Evolutionary conservation across 495 filamentous ascomycete species (phyloP).

Genomic region (Penicillium paxilli): DNA sequence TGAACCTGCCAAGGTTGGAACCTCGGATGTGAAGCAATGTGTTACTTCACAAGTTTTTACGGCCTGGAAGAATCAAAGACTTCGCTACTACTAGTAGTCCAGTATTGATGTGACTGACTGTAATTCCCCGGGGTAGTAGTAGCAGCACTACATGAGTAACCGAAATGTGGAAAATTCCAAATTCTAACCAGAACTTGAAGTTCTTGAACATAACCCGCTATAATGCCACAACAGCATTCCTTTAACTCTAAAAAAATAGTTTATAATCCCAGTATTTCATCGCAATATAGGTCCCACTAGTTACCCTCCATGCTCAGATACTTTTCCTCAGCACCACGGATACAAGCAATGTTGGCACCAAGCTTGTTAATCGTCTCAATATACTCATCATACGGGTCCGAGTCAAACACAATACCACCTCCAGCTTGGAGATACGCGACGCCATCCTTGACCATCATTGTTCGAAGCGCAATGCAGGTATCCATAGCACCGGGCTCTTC

Average conservation of each 20-base stretch:
- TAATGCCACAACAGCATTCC: background rate
- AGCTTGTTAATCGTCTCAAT: conserved; percentile 98
- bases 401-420: conserved; percentile 97
- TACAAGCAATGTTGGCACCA: conserved; percentile 82
- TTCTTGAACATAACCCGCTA: conserved; percentile 8
- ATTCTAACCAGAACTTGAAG: too few species aligned
- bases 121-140: too few species aligned
- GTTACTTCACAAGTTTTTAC: too few species aligned
- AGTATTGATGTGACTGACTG: too few species aligned
- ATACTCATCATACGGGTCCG: conserved; percentile 90
- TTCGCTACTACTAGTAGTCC: too few species aligned
- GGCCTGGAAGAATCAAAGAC: too few species aligned
- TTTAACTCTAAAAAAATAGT: background rate
- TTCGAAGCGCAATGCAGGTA: conserved; percentile 95
- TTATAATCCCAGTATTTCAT: background rate
- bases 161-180: too few species aligned
- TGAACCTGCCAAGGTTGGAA: too few species aligned
- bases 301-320: conserved; percentile 55
- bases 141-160: too few species aligned
- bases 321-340: conserved; percentile 77
- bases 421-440: conserved; percentile 92
- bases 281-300: background rate
- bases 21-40: too few species aligned
- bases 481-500: conserved; percentile 85
- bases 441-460: conserved; percentile 91